Evolutionary conservation across 225 moss, liverwort and hornwort genomes (phyloP).

Genomic region (Polytrichum commune): DNA sequence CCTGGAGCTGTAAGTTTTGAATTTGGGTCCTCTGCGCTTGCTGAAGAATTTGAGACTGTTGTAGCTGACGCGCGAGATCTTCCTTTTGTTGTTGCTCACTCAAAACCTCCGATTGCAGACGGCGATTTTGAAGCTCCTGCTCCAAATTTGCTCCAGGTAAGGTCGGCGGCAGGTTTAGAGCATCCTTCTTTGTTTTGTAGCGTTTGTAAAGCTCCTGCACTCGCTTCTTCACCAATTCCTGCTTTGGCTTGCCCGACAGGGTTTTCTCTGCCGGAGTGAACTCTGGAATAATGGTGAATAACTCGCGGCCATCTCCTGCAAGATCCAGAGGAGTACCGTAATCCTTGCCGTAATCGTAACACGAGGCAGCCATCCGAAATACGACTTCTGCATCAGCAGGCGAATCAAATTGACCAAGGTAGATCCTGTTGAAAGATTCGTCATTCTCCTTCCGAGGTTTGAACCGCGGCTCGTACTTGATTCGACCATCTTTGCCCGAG

Average conservation of each 20-base stretch:
- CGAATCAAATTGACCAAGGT: no score
- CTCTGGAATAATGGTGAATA: neutral
- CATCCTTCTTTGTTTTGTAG: neutral
- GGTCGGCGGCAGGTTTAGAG: neutral
- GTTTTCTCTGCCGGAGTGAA: neutral
- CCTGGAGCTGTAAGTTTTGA: neutral
- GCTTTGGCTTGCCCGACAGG: conserved; percentile 1
- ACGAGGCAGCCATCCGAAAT: neutral
- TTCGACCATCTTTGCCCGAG: neutral
- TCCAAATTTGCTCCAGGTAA: neutral
- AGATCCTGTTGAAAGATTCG: neutral
- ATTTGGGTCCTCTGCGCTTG: neutral
- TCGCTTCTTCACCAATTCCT: neutral
- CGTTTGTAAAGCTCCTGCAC: neutral
- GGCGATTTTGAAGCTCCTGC: no score
- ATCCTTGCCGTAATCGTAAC: neutral
- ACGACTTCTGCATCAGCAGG: no score
- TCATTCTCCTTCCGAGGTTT: conserved; percentile 5
- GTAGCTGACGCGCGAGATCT: neutral
- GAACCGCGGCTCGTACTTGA: conserved; percentile 4
- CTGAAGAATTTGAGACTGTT: no score
- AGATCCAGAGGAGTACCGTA: neutral
- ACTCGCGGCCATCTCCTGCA: conserved; percentile 1
- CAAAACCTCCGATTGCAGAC: no score
- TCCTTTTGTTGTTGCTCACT: no score